Conservation (phyloP, 805 yeast species). For the Saccharomycopsis babjevae region DNA sequence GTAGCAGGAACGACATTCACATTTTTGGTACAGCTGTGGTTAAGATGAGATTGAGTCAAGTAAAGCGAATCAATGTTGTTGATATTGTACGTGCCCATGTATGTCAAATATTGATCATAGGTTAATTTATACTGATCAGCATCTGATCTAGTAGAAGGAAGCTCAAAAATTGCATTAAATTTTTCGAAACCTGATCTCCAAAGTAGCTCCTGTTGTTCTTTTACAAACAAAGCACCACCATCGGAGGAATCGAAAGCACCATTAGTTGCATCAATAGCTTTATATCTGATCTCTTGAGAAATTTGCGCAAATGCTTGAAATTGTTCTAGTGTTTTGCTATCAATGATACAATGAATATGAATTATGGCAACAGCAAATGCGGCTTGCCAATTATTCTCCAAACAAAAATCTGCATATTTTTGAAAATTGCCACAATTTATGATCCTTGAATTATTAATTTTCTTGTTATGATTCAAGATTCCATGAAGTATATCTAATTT, state of each 20-base stretch:
- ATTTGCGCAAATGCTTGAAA: slow-evolving; percentile 58
- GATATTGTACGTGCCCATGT: slow-evolving; percentile 65
- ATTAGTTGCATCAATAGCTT: slow-evolving; percentile 40
- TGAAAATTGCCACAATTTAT: slow-evolving; percentile 42
- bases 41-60: slow-evolving; percentile 56
- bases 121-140: slow-evolving; percentile 24
- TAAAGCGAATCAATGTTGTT: slow-evolving; percentile 61
- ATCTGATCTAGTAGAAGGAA: neutral
- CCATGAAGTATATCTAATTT: slow-evolving; percentile 43
- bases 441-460: slow-evolving; percentile 27
- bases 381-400: slow-evolving; percentile 57
- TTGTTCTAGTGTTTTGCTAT: slow-evolving; percentile 33
- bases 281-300: slow-evolving; percentile 54
- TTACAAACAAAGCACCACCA: slow-evolving; percentile 42
- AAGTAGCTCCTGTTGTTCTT: slow-evolving; percentile 44
- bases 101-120: slow-evolving; percentile 46
- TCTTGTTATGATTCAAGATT: slow-evolving; percentile 42
- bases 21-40: slow-evolving; percentile 71
- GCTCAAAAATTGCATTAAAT: slow-evolving; percentile 38
- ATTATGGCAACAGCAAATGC: slow-evolving; percentile 55
- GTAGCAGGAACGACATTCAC: slow-evolving; percentile 31
- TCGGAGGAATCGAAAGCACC: slow-evolving; percentile 40
- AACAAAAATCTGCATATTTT: slow-evolving; percentile 49
- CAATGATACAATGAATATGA: slow-evolving; percentile 35
- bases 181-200: slow-evolving; percentile 50